phyloP scores from a whole-genome alignment of 108 stramenopile genomes.

The Schizochytrium sp. region DNA sequence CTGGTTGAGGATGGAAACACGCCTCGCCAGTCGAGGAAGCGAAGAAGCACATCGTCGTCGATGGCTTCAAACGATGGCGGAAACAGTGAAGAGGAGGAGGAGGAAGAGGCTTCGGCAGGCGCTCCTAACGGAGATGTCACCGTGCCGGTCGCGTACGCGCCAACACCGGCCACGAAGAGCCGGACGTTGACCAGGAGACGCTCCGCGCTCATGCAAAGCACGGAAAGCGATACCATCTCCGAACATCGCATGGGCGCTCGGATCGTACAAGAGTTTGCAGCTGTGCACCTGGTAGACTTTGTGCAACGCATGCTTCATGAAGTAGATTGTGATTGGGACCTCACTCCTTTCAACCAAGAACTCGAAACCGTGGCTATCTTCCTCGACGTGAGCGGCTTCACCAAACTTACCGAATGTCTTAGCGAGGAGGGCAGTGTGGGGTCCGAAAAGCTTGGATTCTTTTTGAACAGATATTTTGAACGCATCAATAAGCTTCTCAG shows the following conservation, averaged over 20 bases:
- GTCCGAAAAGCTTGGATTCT: conserved; percentile 45
- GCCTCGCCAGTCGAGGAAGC: no score
- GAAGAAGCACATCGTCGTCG: not conserved
- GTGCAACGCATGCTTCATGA: not conserved
- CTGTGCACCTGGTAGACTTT: not conserved
- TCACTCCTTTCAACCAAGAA: not conserved
- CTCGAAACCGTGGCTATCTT: conserved; percentile 47
- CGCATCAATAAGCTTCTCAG: conserved; percentile 49
- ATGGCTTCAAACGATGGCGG: not conserved
- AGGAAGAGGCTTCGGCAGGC: not conserved
- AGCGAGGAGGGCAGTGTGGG: conserved; percentile 28
- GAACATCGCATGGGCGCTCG: not conserved
- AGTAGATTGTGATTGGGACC: not conserved
- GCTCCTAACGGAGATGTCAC: not conserved
- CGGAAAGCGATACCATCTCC: not conserved
- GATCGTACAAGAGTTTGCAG: not conserved
- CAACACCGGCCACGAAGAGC: not conserved
- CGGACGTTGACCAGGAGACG: not conserved
- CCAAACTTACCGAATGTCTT: conserved; percentile 42
- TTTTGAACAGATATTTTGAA: conserved; percentile 47
- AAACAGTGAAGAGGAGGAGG: not conserved
- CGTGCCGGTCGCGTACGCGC: not conserved
- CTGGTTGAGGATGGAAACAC: no score
- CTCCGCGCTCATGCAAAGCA: not conserved
- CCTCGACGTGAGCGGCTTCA: conserved; percentile 54